phyloP scores from a whole-genome alignment of 2,329 filamentous ascomycete genomes.

The Verticillium klebahnii region DNA sequence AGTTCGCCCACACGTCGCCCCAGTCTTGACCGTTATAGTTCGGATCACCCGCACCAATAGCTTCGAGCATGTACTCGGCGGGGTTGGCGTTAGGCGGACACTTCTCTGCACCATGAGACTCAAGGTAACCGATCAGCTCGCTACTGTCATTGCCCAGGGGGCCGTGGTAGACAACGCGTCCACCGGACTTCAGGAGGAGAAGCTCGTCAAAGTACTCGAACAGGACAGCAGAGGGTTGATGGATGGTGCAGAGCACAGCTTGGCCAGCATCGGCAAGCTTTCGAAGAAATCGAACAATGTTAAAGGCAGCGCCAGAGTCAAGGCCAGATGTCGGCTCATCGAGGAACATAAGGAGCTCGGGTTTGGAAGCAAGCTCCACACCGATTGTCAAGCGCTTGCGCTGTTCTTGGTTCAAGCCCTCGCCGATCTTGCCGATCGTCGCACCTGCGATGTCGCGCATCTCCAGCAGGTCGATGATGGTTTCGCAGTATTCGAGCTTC shows the following conservation, averaged over 20 bases:
- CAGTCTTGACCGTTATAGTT: conserved; percentile 58
- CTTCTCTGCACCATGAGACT: conserved; percentile 39
- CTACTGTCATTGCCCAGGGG: conserved; percentile 45
- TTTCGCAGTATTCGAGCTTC: conserved; percentile 65
- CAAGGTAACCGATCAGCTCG: conserved; percentile 47
- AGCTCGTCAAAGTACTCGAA: conserved; percentile 14
- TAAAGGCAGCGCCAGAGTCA: conserved; percentile 54
- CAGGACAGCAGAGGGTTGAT: conserved; percentile 13
- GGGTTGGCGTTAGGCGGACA: conserved; percentile 47
- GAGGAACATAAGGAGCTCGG: conserved; percentile 59
- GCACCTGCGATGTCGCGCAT: conserved; percentile 64
- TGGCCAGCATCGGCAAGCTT: conserved; percentile 57
- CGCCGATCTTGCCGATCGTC: conserved; percentile 53
- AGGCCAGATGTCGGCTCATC: conserved; percentile 58
- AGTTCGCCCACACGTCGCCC: conserved; percentile 55
- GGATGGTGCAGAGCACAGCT: conserved; percentile 38
- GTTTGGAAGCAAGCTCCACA: conserved; percentile 52
- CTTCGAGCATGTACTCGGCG: conserved; percentile 49
- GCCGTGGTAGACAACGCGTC: conserved; percentile 47
- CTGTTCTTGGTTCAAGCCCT: conserved; percentile 58
- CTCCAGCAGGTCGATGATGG: conserved; percentile 63
- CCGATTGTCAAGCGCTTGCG: conserved; percentile 52
- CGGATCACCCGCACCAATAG: conserved; percentile 58
- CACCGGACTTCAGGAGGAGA: conserved; percentile 21
- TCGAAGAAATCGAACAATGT: conserved; percentile 57